Conservation (phyloP, 2,329 filamentous ascomycete genomes). For the Leptodontidium sp. region DNA sequence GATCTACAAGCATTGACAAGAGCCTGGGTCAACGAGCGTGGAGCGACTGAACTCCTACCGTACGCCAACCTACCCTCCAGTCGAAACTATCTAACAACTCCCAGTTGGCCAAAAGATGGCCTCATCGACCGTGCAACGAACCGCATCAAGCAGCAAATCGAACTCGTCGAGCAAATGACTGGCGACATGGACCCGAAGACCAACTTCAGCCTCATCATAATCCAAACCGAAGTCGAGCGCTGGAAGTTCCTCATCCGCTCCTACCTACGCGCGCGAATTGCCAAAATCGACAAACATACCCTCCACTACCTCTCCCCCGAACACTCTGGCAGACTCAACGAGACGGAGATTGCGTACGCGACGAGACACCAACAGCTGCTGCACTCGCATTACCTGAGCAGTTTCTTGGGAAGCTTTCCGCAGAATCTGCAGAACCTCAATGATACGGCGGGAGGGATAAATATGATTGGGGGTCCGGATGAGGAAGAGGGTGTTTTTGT, state of each 20-base stretch:
- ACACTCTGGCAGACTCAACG: slow-evolving; percentile 71
- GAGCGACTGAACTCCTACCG: slow-evolving; percentile 85
- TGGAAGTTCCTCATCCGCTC: slow-evolving; percentile 91
- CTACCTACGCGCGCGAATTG: slow-evolving; percentile 82
- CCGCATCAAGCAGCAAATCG: slow-evolving; percentile 73
- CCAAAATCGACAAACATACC: slow-evolving; percentile 85
- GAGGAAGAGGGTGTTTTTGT: slow-evolving; percentile 85
- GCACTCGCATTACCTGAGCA: slow-evolving; percentile 83
- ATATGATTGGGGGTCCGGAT: slow-evolving; percentile 92
- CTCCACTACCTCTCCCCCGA: slow-evolving; percentile 73
- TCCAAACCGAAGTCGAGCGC: slow-evolving; percentile 94
- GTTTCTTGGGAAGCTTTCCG: slow-evolving; percentile 87
- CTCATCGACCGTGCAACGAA: slow-evolving; percentile 85
- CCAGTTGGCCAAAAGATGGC: slow-evolving; percentile 70
- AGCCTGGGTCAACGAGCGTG: slow-evolving; percentile 92
- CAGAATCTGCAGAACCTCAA: slow-evolving; percentile 82
- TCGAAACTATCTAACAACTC: slow-evolving; percentile 21
- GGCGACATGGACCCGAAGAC: slow-evolving; percentile 87
- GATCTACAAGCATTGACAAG: slow-evolving; percentile 91
- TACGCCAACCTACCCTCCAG: slow-evolving; percentile 54
- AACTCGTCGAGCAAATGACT: slow-evolving; percentile 78
- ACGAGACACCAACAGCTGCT: slow-evolving; percentile 85
- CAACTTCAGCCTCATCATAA: slow-evolving; percentile 92
- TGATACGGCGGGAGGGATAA: slow-evolving; percentile 87
- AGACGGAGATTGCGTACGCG: slow-evolving; percentile 82